phyloP scores from a whole-genome alignment of 495 filamentous ascomycete genomes.

The Umbilicaria muhlenbergii region DNA sequence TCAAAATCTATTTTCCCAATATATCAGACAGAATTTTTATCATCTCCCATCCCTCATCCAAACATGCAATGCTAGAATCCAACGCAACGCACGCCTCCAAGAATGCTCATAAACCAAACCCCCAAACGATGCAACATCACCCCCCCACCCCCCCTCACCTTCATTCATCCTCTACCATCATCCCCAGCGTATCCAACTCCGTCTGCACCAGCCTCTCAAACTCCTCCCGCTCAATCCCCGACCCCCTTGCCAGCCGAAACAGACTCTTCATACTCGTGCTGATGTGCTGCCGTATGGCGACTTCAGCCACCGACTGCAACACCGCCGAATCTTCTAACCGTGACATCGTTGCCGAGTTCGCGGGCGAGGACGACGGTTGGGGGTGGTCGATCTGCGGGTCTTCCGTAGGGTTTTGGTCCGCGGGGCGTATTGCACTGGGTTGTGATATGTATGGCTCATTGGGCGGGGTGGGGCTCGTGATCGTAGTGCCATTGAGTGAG shows the following conservation, averaged over 20 bases:
- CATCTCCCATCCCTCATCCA: no score
- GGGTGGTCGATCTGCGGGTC: slow-evolving; percentile 23
- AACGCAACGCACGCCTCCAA: no score
- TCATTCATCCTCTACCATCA: slow-evolving; percentile 54
- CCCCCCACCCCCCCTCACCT: no score
- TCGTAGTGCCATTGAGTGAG: slow-evolving; percentile 35
- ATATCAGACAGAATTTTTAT: no score
- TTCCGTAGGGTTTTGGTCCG: slow-evolving; percentile 5
- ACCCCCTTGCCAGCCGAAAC: slow-evolving; percentile 60
- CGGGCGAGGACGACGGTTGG: slow-evolving; percentile 29
- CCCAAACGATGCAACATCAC: no score
- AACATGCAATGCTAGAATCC: no score
- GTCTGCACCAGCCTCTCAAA: slow-evolving; percentile 68
- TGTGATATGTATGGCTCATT: background rate
- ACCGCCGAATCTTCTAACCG: slow-evolving; percentile 50
- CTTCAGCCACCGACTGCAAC: slow-evolving; percentile 50
- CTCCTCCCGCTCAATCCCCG: slow-evolving; percentile 68
- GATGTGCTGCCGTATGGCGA: slow-evolving; percentile 80
- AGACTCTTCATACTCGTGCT: slow-evolving; percentile 77
- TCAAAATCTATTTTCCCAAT: no score
- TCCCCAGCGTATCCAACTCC: slow-evolving; percentile 60
- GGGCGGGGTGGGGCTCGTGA: slow-evolving; percentile 16
- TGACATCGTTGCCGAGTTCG: slow-evolving; percentile 44
- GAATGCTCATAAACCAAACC: no score
- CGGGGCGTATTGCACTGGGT: background rate